Evolutionary conservation across 805 yeast genomes (phyloP), one percentile per base, ranked within the genome.

Genomic region (Pichia phayaonensis): DNA sequence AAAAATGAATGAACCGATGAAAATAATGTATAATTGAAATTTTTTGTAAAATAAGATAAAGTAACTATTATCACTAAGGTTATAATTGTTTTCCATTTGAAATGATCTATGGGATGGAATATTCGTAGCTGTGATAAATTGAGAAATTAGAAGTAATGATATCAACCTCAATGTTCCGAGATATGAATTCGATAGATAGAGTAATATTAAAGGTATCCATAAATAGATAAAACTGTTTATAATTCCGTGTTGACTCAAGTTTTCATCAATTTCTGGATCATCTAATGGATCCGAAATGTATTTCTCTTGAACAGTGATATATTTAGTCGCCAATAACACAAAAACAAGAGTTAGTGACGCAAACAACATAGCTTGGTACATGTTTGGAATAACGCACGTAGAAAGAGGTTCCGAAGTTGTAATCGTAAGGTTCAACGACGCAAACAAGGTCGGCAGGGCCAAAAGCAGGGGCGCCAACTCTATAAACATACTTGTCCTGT

Each of bases 361-460:
- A n/a, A 66, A 48, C 15, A 66, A 38, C 10, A 57, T 42, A 15
- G 44, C 26, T 46, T 46, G 50, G 10, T 36, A 46, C 3, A 57
- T 44, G n/a, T 40, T 51, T 38, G 41, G 20, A 44, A 34, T 7
- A 12, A 18, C n/a, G 13, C 36, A 31, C 24, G 29, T 26, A 34
- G 22, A 29, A 21, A 42, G 36, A 15, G 26, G 24, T 31, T 18
- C 41, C 20, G 38, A 11, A n/a, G 24, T 38, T 8, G 22, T 47
- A 42, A 55, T 50, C 10, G 65, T 57, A 15, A 66, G 51, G 4
- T 61, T 60, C 42, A 64, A 55, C 2, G 72, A 67, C 15, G 64
- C 59, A 40, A 63, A 52, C 16, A 69, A 53, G 0, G 69, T 64
- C 15, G 72, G 72, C 11, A 69, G 49, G 1, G 71, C 59, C 42